phyloP scores from a whole-genome alignment of 1,139 yeast species.

The Hanseniaspora gamundiae region DNA sequence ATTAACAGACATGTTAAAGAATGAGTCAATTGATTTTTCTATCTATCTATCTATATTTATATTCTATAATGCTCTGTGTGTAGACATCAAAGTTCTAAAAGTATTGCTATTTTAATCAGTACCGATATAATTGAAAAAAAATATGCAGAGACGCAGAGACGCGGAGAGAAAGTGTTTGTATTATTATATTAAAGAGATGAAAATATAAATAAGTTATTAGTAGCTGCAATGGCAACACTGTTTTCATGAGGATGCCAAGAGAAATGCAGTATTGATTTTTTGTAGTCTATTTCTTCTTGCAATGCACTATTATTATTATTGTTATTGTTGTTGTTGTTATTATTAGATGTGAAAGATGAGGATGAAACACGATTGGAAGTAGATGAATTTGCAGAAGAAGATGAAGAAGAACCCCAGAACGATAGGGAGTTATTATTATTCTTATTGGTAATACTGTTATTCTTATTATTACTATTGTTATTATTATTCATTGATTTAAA shows the following conservation, averaged over 20 bases:
- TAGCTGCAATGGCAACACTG: constrained; percentile 96
- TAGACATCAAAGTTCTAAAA: too few relatives aligned
- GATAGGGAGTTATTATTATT: constrained; percentile 2
- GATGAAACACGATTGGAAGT: not conserved
- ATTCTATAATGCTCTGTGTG: too few relatives aligned
- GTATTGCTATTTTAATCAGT: too few relatives aligned
- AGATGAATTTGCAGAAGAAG: not conserved
- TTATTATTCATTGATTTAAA: constrained; percentile 67
- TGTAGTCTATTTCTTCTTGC: constrained; percentile 73
- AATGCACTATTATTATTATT: too few relatives aligned
- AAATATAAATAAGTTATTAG: constrained; percentile 80
- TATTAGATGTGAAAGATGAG: constrained; percentile 4
- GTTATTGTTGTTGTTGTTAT: constrained; percentile 2
- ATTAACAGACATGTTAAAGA: constrained; percentile 67
- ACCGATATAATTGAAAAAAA: too few relatives aligned
- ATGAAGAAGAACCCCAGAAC: not conserved
- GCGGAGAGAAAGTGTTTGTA: too few relatives aligned
- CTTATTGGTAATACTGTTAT: constrained; percentile 24
- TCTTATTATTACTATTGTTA: constrained; percentile 15
- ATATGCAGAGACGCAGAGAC: too few relatives aligned
- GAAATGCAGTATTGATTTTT: constrained; percentile 85
- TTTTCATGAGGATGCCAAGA: constrained; percentile 98
- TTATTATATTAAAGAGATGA: constrained; percentile 38
- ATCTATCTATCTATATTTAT: too few relatives aligned
- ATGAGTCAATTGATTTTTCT: constrained; percentile 7